Evolutionary conservation across 116 monocot species (phyloP).

Genomic region (Phalaenopsis hybrid): DNA sequence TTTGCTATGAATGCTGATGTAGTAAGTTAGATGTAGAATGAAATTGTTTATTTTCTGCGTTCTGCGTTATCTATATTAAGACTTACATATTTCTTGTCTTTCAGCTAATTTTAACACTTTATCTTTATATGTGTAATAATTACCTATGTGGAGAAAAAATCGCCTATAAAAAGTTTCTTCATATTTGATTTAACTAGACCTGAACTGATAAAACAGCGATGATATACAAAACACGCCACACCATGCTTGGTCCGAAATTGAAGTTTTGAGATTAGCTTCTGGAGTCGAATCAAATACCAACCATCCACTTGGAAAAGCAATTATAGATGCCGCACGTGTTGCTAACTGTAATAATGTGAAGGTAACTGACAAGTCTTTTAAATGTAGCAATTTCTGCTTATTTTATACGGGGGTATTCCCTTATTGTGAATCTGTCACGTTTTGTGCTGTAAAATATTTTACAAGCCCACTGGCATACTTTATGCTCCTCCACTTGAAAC

Average conservation of each 20-base stretch:
- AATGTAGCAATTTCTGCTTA: not conserved
- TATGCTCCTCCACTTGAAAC: not conserved
- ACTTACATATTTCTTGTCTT: not conserved
- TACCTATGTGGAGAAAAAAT: not conserved
- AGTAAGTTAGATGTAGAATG: not conserved
- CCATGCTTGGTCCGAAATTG: constrained; percentile 44
- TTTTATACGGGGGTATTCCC: not conserved
- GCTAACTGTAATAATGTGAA: constrained; percentile 47
- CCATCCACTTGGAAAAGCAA: constrained; percentile 98
- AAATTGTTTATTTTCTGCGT: not conserved
- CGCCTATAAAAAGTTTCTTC: not conserved
- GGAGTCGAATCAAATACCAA: constrained; percentile 92
- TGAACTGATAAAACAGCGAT: constrained; percentile 7
- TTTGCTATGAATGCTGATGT: not conserved
- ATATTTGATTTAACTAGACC: not conserved
- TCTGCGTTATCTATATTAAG: not conserved
- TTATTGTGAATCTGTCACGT: not conserved
- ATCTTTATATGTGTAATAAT: not conserved
- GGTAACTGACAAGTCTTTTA: constrained; percentile 23
- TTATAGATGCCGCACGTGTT: constrained; percentile 67
- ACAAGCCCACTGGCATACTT: not conserved
- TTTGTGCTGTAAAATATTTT: not conserved
- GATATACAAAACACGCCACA: constrained; percentile 25
- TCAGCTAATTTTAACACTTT: not conserved
- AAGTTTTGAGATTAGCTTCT: constrained; percentile 82